Evolutionary conservation across 495 filamentous ascomycete genomes (phyloP), one percentile per base, ranked within the genome.

Genomic region (Penicillium desertorum): DNA sequence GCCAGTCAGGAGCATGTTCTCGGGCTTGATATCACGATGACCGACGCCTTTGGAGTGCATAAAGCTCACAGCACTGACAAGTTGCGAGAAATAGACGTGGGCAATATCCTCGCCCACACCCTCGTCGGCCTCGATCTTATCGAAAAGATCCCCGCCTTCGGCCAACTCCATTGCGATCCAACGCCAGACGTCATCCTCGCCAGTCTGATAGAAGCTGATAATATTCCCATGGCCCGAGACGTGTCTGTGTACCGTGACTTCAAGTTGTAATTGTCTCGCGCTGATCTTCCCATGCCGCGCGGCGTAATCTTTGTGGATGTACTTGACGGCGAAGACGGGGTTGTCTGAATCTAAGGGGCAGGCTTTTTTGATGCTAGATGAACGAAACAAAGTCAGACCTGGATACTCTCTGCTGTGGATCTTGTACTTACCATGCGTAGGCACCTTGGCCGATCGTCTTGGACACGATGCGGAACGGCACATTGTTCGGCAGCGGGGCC

Each of bases 91-190:
- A 73, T 97, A 99, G 49, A 97, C 83, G 64, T 98, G 94, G 30
- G 92, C 93, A 62, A 99, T 87, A 71, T 96, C 90, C 71, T 96
- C 88, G 10, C 84, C 81, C 11, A 97, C 89, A 53, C 95, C 94
- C 29, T 91, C 88, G 71, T 98, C 94, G 4, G 94, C 91, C 71
- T 98, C 94, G 66, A 98, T 97, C 77, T 98, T 98, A 82, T 98
- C 94, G 76, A 99, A 99, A 12, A 99, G 82, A 70, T 99, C 94
- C 14, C 94, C 94, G 42, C 94, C 94, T 59, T 93, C 90, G 43
- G 94, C 94, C 63, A 90, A 86, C 70, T 99, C 94, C 92, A 99
- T 97, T 14, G 91, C 92, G 65, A 99, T 96, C 93, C 93, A 99
- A 62, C 86, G 81, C 95, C 95, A 99, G n/a, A 86, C 74, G 3